Evolutionary conservation across 805 yeast genomes (phyloP), one percentile per base, ranked within the genome.

Genomic region (Clavispora asparagi): DNA sequence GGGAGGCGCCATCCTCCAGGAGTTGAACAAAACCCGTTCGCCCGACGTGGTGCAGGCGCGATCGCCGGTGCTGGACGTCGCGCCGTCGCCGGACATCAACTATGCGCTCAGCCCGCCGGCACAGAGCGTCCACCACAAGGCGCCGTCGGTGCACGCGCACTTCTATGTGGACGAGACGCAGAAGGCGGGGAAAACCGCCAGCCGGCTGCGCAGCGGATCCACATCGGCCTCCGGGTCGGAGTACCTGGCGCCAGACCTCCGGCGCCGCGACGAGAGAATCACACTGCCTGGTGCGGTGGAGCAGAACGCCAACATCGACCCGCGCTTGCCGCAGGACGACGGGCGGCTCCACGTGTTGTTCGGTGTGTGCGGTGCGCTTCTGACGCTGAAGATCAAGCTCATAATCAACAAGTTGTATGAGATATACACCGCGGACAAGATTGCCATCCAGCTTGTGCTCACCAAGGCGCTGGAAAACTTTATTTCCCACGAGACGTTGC

Each of bases 61-160:
- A 26, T 5, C 37, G 7, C 38, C 41, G 19, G 40, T 40, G 14
- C 27, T 39, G 25, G 38, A 26, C 31, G 42, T 26, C 16, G 41
- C 44, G 32, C 45, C 33, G n/a, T 14, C 33, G 13, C 37, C 39
- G n/a, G 36, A 46, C 29, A 52, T 67, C 33, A 68, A 68, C 46
- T 60, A 56, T 46, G 45, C 58, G 2, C 36, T 50, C 29, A 55
- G 55, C 32, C 71, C 73, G 4, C 74, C 76, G 5, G 53, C 43
- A 12, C 61, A 58, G 9, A 52, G 58, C 31, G 41, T 51, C 2
- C 85, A 78, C 57, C 77, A 78, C 54, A 77, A 80, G 60, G 60
- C 76, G 17, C 75, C 85, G 14, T 77, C 87, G 0, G 83, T 83
- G 51, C 95, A 87, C 64, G 90, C 94, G 0, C 95, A 86, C 64